Evolutionary conservation across 306 rosid genomes (phyloP).

Genomic region (Carpinus fangiana): DNA sequence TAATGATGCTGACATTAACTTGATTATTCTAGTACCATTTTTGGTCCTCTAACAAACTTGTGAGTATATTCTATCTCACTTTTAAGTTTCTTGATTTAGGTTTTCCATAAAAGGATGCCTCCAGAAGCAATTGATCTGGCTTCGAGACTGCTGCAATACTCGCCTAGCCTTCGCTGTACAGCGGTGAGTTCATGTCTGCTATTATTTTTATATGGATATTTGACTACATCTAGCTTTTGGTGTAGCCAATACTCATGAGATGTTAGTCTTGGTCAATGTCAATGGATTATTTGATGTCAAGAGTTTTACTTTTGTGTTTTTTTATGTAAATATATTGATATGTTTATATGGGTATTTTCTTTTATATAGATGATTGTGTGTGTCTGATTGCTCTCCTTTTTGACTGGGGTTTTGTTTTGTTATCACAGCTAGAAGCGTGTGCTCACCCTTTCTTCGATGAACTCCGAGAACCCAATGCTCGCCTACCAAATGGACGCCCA

Average conservation of each 20-base stretch:
- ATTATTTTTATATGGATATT: not conserved
- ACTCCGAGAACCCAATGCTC: constrained; percentile 82
- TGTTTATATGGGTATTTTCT: not conserved
- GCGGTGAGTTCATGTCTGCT: constrained; percentile 62
- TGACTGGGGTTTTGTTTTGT: constrained; percentile 31
- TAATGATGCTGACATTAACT: not conserved
- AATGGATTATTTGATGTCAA: not conserved
- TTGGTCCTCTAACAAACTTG: not conserved
- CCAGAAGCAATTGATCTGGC: constrained; percentile 97
- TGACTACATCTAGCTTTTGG: constrained; percentile 3
- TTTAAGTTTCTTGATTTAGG: constrained; percentile 39
- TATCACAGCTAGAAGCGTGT: constrained; percentile 88
- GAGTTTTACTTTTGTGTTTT: not conserved
- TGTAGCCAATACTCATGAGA: not conserved
- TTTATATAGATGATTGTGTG: not conserved
- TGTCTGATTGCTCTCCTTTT: not conserved
- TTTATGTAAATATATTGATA: not conserved
- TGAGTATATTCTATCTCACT: not conserved
- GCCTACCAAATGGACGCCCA: constrained; percentile 81
- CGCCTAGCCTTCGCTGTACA: constrained; percentile 93
- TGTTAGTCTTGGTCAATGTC: not conserved
- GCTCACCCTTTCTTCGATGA: constrained; percentile 95
- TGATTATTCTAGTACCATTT: not conserved
- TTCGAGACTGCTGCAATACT: constrained; percentile 86
- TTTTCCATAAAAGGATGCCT: constrained; percentile 95